phyloP scores from a whole-genome alignment of 2,329 filamentous ascomycete species.

The Aspergillus ibericus region DNA sequence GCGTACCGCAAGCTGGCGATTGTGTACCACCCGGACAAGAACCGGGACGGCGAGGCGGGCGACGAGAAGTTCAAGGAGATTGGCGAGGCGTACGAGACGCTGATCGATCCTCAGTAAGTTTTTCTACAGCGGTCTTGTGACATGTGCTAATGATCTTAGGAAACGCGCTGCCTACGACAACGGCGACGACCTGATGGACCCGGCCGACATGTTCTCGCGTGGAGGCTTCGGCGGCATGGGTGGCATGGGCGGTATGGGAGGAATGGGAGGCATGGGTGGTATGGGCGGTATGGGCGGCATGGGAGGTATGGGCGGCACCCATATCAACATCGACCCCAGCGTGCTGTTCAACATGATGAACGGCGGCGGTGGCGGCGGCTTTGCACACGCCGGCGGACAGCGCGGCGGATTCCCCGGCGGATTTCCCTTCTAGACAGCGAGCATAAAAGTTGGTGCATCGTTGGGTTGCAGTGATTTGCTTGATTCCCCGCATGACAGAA shows the following conservation, averaged over 20 bases:
- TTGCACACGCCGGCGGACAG: constrained; percentile 54
- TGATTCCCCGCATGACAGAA: background rate
- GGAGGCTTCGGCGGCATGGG: constrained; percentile 54
- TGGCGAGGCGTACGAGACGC: constrained; percentile 91
- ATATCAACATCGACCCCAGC: constrained; percentile 67
- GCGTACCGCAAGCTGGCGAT: constrained; percentile 95
- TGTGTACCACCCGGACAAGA: constrained; percentile 95
- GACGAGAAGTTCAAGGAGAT: constrained; percentile 98
- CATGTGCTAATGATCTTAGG: constrained; percentile 45
- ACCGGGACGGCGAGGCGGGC: constrained; percentile 72
- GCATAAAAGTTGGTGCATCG: background rate
- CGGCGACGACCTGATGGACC: constrained; percentile 86
- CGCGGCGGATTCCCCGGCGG: constrained; percentile 53
- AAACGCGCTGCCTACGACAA: constrained; percentile 90
- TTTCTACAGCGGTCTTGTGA: background rate
- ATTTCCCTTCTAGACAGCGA: constrained; percentile 56
- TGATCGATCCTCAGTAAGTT: constrained; percentile 88
- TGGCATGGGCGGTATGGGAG: constrained; percentile 61
- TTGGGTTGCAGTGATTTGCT: background rate
- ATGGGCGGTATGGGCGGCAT: constrained; percentile 47
- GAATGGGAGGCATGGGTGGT: constrained; percentile 57
- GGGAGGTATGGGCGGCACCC: constrained; percentile 52
- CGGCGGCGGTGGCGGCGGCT: constrained; percentile 54
- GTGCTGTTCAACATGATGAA: constrained; percentile 85
- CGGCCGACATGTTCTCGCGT: constrained; percentile 78